Percentiles rank a stretch among this genome's conserved stretches.
Conservation (phyloP, 2,329 filamentous ascomycete species). For the Westerdykella aurantiaca region DNA sequence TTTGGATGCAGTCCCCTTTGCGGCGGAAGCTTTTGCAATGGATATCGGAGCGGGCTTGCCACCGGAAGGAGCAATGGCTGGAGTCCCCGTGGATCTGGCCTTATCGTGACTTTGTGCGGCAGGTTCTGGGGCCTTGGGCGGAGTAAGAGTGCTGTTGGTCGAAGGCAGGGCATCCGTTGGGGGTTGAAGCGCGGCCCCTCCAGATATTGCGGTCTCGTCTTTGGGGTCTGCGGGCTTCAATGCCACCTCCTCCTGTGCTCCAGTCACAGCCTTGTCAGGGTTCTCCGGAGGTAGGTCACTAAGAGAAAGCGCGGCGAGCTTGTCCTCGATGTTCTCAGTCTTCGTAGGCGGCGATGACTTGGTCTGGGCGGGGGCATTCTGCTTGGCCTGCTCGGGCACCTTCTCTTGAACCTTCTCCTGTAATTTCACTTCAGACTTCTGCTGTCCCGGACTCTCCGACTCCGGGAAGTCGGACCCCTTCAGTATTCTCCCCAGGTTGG, state of each 20-base stretch:
- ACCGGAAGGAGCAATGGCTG: constrained; percentile 17
- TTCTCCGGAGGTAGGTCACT: constrained; percentile 29
- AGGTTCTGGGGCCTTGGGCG: constrained; percentile 1
- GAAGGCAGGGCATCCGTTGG: constrained; percentile 8
- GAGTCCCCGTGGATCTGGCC: constrained; percentile 14
- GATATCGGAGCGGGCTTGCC: constrained; percentile 30
- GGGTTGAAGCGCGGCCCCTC: constrained; percentile 30
- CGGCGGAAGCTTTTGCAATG: constrained; percentile 21
- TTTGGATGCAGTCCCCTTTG: constrained; percentile 23
- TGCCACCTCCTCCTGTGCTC: constrained; percentile 37
- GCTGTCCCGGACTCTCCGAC: constrained; percentile 1
- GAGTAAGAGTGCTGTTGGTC: background rate
- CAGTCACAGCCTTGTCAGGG: constrained; percentile 42
- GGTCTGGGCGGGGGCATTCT: constrained; percentile 1
- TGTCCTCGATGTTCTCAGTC: constrained; percentile 3
- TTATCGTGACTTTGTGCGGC: constrained; percentile 9
- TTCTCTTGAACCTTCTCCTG: constrained; percentile 1
- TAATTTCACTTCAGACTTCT: constrained; percentile 4
- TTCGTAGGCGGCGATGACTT: background rate
- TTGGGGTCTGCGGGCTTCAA: constrained; percentile 40
- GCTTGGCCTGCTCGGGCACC: constrained; percentile 2
- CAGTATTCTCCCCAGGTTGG: constrained; percentile 31
- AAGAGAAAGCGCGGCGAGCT: constrained; percentile 11
- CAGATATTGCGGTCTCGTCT: constrained; percentile 32
- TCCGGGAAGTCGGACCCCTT: constrained; percentile 35